phyloP scores from a whole-genome alignment of 257 asterid genomes.

The Apocynum venetum region DNA sequence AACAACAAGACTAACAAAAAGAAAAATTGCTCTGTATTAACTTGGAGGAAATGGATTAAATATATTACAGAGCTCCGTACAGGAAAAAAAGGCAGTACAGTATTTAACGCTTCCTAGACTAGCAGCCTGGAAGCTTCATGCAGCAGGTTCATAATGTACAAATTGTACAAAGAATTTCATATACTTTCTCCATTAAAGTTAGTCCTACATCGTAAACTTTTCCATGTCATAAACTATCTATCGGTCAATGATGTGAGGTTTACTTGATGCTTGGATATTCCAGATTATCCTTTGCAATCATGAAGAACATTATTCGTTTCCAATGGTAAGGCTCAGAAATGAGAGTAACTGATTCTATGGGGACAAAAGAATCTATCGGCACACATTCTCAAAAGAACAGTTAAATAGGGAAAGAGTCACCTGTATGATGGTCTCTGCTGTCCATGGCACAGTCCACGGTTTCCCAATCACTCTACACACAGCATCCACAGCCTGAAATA shows the following conservation, averaged over 20 bases:
- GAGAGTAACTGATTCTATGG: not conserved
- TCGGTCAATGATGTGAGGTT: not conserved
- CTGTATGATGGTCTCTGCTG: constrained; percentile 86
- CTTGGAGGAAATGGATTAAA: not conserved
- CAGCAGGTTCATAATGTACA: not conserved
- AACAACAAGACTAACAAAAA: not conserved
- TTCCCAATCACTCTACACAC: constrained; percentile 48
- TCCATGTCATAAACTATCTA: not conserved
- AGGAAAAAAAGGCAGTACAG: not conserved
- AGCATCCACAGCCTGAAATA: constrained; percentile 46
- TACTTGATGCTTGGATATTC: not conserved
- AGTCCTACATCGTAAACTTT: not conserved
- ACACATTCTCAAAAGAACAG: not conserved
- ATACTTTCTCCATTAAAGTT: not conserved
- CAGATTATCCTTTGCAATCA: not conserved
- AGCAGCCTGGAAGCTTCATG: not conserved
- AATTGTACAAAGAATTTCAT: not conserved
- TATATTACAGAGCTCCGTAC: not conserved
- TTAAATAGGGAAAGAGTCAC: constrained; percentile 24
- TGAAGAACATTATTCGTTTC: not conserved
- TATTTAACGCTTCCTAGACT: not conserved
- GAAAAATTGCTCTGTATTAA: not conserved
- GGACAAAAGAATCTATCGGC: not conserved
- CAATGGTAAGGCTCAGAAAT: not conserved
- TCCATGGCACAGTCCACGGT: constrained; percentile 97